Evolutionary conservation across 2,329 filamentous ascomycete genomes (phyloP).

Genomic region (Exophiala oligosperma): DNA sequence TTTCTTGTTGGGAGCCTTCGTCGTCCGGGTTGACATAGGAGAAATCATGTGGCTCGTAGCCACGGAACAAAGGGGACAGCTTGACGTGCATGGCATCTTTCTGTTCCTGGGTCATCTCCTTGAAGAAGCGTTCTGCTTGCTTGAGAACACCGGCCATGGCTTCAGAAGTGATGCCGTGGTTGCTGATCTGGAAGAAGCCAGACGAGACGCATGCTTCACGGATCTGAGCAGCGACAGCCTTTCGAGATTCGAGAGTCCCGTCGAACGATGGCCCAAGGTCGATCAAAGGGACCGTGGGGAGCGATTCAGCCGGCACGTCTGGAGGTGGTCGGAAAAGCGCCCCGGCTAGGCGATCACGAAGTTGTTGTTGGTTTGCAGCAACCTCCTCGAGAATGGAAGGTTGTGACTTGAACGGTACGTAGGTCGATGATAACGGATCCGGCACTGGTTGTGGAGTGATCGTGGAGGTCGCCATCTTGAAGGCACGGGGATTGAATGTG

Average conservation of each 20-base stretch:
- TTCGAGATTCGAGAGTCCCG: constrained; percentile 4
- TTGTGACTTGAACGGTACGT: not conserved
- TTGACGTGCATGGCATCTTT: constrained; percentile 37
- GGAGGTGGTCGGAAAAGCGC: constrained; percentile 21
- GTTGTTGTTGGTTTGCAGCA: constrained; percentile 19
- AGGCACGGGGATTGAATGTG: not conserved
- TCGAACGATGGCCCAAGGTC: constrained; percentile 27
- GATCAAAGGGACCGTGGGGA: constrained; percentile 28
- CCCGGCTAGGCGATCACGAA: constrained; percentile 24
- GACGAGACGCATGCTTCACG: constrained; percentile 47
- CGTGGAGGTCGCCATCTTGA: constrained; percentile 18
- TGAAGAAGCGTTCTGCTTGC: constrained; percentile 50
- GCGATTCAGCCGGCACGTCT: constrained; percentile 4
- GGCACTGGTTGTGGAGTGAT: constrained; percentile 14
- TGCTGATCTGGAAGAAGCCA: constrained; percentile 57
- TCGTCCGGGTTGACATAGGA: constrained; percentile 29
- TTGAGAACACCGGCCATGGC: constrained; percentile 45
- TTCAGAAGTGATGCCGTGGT: constrained; percentile 47
- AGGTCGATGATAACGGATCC: constrained; percentile 2
- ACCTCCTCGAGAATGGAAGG: constrained; percentile 25
- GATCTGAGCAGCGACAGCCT: constrained; percentile 37
- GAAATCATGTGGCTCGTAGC: constrained; percentile 26
- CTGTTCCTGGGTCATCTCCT: constrained; percentile 21
- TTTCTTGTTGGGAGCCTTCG: constrained; percentile 17
- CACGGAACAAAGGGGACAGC: constrained; percentile 36